These are phyloP conservation scores for Bolboschoenus planiculmis DNA, from an alignment of 176 grass and related monocot genomes.

Conservation along the genomic window DNA sequence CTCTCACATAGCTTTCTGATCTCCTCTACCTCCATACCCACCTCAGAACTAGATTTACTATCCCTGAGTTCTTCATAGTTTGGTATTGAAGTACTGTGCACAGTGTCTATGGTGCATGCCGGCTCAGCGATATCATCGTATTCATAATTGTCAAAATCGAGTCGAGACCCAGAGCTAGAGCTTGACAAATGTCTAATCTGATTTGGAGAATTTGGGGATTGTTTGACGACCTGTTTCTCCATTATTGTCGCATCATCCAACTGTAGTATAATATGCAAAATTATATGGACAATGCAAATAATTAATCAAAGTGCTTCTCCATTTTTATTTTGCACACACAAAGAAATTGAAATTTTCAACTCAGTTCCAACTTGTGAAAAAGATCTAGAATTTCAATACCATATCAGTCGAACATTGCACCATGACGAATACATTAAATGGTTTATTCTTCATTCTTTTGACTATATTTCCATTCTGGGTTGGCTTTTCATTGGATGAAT, in stretches of 20 bases:
- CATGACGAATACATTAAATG: not conserved
- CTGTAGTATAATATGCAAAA: constrained; percentile 16
- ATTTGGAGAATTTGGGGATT: constrained; percentile 19
- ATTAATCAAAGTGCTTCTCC: not conserved
- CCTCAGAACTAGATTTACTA: not conserved
- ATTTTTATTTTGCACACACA: not conserved
- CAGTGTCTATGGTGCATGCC: constrained; percentile 58
- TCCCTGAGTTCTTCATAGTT: constrained; percentile 17
- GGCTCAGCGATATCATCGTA: constrained; percentile 26
- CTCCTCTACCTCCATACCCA: constrained; percentile 36
- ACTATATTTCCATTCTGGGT: not conserved
- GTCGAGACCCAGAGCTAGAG: constrained; percentile 2
- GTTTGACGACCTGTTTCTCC: constrained; percentile 20
- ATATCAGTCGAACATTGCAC: not conserved
- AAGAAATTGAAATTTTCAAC: not conserved
- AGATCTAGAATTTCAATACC: not conserved
- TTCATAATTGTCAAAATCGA: constrained; percentile 20
- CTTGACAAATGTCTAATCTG: not conserved
- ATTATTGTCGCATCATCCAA: constrained; percentile 17
- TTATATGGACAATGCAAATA: not conserved
- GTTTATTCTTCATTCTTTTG: not conserved
- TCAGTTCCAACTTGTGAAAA: not conserved
- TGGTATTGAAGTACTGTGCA: constrained; percentile 37
- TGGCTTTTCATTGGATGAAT: not conserved
- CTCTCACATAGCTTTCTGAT: constrained; percentile 54